These are phyloP conservation scores for Coniosporium tulheliwenetii DNA, from an alignment of 2,329 filamentous ascomycete genomes.

Conservation along the genomic window DNA sequence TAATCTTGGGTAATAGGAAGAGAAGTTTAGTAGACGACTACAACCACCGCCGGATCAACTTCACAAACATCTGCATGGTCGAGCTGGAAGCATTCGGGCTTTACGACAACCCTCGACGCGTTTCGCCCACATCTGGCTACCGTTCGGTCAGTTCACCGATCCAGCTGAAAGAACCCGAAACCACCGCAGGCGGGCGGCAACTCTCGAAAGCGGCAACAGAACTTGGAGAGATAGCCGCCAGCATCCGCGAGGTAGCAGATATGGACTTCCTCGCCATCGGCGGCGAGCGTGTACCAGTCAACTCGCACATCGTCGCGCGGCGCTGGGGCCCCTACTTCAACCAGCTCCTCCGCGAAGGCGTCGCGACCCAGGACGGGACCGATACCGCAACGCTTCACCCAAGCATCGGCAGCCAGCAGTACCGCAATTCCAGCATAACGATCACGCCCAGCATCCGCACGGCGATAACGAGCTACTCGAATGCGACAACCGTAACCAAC, in stretches of 20 bases:
- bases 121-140: slow-evolving; percentile 65
- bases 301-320: slow-evolving; percentile 72
- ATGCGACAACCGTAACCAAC: slow-evolving; percentile 20
- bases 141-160: slow-evolving; percentile 61
- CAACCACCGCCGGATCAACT: slow-evolving; percentile 94
- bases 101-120: slow-evolving; percentile 83
- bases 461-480: slow-evolving; percentile 21
- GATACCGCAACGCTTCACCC: slow-evolving; percentile 59
- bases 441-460: slow-evolving; percentile 55
- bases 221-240: slow-evolving; percentile 65
- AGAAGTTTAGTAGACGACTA: slow-evolving; percentile 93
- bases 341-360: slow-evolving; percentile 70
- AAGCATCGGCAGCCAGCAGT: slow-evolving; percentile 31
- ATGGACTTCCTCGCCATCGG: slow-evolving; percentile 94
- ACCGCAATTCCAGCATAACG: slow-evolving; percentile 69
- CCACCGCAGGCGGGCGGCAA: slow-evolving; percentile 58
- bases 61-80: slow-evolving; percentile 90
- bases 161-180: slow-evolving; percentile 25
- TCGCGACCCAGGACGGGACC: slow-evolving; percentile 49
- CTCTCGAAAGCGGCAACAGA: slow-evolving; percentile 70
- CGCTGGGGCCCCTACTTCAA: slow-evolving; percentile 96
- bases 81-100: slow-evolving; percentile 94
- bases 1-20: slow-evolving; percentile 87
- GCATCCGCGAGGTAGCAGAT: slow-evolving; percentile 72
- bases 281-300: slow-evolving; percentile 84